Evolutionary conservation across 306 rosid genomes (phyloP).

Genomic region (Albizia julibrissin): DNA sequence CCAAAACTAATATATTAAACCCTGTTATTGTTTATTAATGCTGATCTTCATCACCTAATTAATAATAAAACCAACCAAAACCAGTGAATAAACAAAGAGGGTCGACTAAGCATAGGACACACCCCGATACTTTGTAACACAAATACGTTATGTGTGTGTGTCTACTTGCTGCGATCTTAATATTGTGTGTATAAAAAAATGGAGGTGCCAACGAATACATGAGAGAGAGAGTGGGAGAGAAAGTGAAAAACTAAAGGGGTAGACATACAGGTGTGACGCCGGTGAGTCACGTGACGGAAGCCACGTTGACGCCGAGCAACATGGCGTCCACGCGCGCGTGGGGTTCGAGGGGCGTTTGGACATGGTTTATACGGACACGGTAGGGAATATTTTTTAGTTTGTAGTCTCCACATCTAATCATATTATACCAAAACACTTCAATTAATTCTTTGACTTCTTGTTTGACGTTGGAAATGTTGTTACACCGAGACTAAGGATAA

Average conservation of each 20-base stretch:
- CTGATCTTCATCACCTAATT: constrained; percentile 38
- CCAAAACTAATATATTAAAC: constrained; percentile 51
- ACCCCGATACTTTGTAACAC: constrained; percentile 33
- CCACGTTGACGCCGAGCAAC: constrained; percentile 79
- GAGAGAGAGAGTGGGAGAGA: not conserved
- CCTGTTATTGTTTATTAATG: constrained; percentile 37
- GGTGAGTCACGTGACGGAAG: constrained; percentile 73
- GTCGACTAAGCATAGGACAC: constrained; percentile 36
- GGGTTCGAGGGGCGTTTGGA: constrained; percentile 32
- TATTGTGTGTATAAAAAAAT: not conserved
- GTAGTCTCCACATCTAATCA: not conserved
- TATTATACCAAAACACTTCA: not conserved
- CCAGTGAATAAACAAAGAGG: constrained; percentile 20
- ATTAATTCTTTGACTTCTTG: not conserved
- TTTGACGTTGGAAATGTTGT: constrained; percentile 34
- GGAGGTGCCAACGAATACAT: not conserved
- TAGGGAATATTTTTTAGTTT: constrained; percentile 86
- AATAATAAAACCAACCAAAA: constrained; percentile 19
- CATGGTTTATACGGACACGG: constrained; percentile 81
- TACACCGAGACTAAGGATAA: not conserved
- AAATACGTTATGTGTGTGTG: not conserved
- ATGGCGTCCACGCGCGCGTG: constrained; percentile 44
- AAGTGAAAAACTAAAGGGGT: constrained; percentile 39
- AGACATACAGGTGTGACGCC: constrained; percentile 62
- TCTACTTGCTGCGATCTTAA: constrained; percentile 28